Conservation (phyloP, 768 basidiomycete species). For the Boletus sp. region DNA sequence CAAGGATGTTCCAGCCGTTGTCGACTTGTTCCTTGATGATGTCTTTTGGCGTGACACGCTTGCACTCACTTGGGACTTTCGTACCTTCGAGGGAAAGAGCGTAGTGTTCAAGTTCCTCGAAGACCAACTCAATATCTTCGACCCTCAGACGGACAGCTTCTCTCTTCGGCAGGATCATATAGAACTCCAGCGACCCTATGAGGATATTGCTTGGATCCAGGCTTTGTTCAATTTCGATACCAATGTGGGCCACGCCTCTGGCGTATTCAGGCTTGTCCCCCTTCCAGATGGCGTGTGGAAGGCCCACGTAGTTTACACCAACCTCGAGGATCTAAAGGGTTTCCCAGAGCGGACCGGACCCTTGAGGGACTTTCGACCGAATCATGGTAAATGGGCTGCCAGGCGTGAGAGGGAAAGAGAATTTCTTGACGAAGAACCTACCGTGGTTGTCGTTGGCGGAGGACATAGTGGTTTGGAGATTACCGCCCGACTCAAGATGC, state of each 20-base stretch:
- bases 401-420: slow-evolving; percentile 29
- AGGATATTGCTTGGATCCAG: slow-evolving; percentile 45
- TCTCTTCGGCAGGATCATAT: slow-evolving; percentile 20
- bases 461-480: slow-evolving; percentile 56
- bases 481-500: slow-evolving; percentile 51
- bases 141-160: slow-evolving; percentile 20
- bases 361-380: slow-evolving; percentile 41
- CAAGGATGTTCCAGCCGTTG: slow-evolving; percentile 35
- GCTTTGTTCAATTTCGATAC: slow-evolving; percentile 45
- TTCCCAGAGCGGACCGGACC: slow-evolving; percentile 45
- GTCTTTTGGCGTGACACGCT: slow-evolving; percentile 61
- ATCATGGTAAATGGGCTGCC: slow-evolving; percentile 32
- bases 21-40: slow-evolving; percentile 32
- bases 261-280: slow-evolving; percentile 48
- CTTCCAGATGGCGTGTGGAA: slow-evolving; percentile 43
- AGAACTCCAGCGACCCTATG: slow-evolving; percentile 28
- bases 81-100: slow-evolving; percentile 48
- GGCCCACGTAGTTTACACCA: slow-evolving; percentile 48
- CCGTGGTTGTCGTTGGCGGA: slow-evolving; percentile 50
- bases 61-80: slow-evolving; percentile 63
- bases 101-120: slow-evolving; percentile 45
- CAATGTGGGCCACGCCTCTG: slow-evolving; percentile 38
- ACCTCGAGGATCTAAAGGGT: slow-evolving; percentile 49
- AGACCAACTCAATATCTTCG: slow-evolving; percentile 39
- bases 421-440: slow-evolving; percentile 42